These are phyloP conservation scores for Antitrichia curtipendula DNA, from an alignment of 225 moss, liverwort and hornwort genomes.

Conservation along the genomic window DNA sequence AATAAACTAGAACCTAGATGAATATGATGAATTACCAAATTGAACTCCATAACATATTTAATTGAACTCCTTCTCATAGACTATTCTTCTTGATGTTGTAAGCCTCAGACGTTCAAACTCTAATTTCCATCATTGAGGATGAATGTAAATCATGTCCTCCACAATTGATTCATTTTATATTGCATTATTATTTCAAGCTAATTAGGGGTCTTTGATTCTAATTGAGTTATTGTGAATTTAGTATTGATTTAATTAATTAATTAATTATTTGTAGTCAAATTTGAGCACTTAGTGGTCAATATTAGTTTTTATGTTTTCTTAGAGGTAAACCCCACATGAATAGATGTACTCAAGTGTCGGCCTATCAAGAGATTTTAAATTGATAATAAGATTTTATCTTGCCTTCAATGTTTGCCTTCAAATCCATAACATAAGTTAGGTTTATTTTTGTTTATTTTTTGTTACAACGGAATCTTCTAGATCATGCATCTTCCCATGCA, in stretches of 20 bases:
- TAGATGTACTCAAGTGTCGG: neutral
- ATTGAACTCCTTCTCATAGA: neutral
- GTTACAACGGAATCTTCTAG: too few species aligned
- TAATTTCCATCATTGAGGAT: neutral
- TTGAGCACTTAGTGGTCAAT: neutral
- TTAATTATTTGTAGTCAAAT: neutral
- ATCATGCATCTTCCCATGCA: too few species aligned
- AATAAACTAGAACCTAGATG: too few species aligned
- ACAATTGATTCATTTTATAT: neutral
- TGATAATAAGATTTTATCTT: neutral
- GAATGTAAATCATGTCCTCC: accelerated
- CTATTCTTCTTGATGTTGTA: accelerated
- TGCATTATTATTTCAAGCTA: neutral
- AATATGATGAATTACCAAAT: too few species aligned
- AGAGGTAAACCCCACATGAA: accelerated
- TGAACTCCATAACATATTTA: too few species aligned
- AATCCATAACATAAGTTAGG: too few species aligned
- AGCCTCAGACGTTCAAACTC: accelerated
- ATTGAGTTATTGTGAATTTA: neutral
- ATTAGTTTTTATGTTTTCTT: accelerated
- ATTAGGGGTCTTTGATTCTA: too few species aligned
- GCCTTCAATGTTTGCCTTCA: accelerated
- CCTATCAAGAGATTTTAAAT: neutral
- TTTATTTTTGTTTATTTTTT: too few species aligned
- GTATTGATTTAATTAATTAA: neutral